Evolutionary conservation across 352 stramenopile genomes (phyloP), one percentile per base, ranked within the genome.

Genomic region (Lagenidium giganteum): DNA sequence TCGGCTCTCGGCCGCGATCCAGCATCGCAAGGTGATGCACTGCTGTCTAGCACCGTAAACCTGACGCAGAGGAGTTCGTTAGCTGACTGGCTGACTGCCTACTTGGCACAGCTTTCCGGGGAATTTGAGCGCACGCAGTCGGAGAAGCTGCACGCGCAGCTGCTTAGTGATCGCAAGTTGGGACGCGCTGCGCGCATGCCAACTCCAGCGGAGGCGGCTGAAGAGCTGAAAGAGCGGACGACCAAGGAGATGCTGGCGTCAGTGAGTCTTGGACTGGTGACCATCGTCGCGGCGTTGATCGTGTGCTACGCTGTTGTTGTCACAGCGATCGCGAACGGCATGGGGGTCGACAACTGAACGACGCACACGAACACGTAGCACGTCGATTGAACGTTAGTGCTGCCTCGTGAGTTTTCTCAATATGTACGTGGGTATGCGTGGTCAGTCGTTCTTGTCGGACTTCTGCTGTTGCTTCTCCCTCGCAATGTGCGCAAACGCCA

Each of bases 1-100:
- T 29, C 35, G 42, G 6, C 54, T 79, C 48, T 81, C 67, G 39
- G 63, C 70, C 12, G 75, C 66, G 16, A 42, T 64, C 36, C 72
- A 86, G 46, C 70, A 88, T 35, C 72, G 72, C 54, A 80, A 67
- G 33, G 74, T 77, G 41, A 9, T 25, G 3, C 1, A 8, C n/a
- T 17, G 21, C 12, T 30, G 7, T 16, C 3, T 31, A 38, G n/a
- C n/a, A n/a, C n/a, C n/a, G n/a, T n/a, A n/a, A n/a, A n/a, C n/a
- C n/a, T n/a, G n/a, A n/a, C n/a, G n/a, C n/a, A n/a, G n/a, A n/a
- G n/a, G n/a, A n/a, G n/a, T n/a, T n/a, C n/a, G n/a, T n/a, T n/a
- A n/a, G n/a, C n/a, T n/a, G n/a, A n/a, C n/a, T n/a, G n/a, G n/a
- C n/a, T n/a, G n/a, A n/a, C n/a, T n/a, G n/a, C n/a, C n/a, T n/a